These are phyloP conservation scores for Tulasnella sp. DNA, from an alignment of 768 basidiomycete species.

Conservation along the genomic window DNA sequence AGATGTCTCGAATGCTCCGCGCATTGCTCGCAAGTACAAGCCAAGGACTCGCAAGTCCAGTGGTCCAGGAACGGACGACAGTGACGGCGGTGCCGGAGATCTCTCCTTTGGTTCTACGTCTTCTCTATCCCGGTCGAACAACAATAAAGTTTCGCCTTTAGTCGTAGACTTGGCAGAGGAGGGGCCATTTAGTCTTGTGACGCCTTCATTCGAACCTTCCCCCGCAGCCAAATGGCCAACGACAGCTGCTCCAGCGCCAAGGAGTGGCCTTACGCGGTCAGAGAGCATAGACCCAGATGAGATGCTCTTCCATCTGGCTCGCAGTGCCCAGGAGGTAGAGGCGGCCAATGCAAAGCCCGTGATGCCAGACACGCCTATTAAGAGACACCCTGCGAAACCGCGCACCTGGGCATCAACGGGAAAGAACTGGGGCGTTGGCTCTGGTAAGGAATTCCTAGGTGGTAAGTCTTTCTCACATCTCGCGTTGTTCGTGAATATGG, in stretches of 20 bases:
- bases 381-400: conserved; percentile 9
- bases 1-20: not conserved
- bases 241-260: not conserved
- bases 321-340: not conserved
- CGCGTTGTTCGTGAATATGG: not conserved
- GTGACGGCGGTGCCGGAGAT: conserved; percentile 7
- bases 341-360: conserved; percentile 15
- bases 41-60: not conserved
- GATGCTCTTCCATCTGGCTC: conserved; percentile 10
- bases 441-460: not conserved
- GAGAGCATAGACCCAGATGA: conserved; percentile 10
- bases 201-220: not conserved
- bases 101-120: conserved; percentile 10
- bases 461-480: conserved; percentile 9
- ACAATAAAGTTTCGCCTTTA: not conserved
- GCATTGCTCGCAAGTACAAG: conserved; percentile 16
- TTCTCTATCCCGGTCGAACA: not conserved
- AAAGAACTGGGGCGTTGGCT: conserved; percentile 6
- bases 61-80: not conserved
- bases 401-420: conserved; percentile 19
- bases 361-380: conserved; percentile 23
- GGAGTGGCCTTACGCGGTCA: not conserved
- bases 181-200: not conserved
- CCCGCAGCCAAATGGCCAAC: not conserved
- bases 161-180: not conserved